Base-by-base conservation (phyloP, 2,329 filamentous ascomycete species). In the Dactylella cylindrospora region DNA sequence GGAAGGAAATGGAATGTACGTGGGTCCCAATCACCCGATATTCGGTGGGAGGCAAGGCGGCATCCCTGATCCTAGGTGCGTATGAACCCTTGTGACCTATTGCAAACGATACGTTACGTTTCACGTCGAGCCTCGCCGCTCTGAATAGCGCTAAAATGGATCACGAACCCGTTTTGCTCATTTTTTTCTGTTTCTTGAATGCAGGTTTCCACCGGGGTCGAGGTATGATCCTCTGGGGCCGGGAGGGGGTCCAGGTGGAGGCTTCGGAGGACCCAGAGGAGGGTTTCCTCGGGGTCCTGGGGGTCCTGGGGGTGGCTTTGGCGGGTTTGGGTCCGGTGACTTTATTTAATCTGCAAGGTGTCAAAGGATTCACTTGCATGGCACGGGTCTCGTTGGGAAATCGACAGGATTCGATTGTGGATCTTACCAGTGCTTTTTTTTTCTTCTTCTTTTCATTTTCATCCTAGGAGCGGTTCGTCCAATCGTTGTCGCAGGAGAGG, bases 21-120 rank as follows among this genome's bases (percentile, higher is more conserved):
- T 93, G 0, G 95, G 90, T 0, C 93, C 95, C 71, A 89, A 95
- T 68, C 90, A 97, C 70, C 89, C 88, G 5, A 73, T 96, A 40
- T 95, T 95, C 70, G 79, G 79, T 4, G 85, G 84, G 0, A 73
- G 72, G 7, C 76, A 76, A 5, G 78, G 76, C 1, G 73, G 76
- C 23, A 32, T 57, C 8, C 47, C 52, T 12, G 53, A 55, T 35
- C 45, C 47, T 19, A 38, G 55, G 47, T 59, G 4, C 33, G 40
- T 46, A 17, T 20, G 35, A 12, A n/a, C 35, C 35, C 17, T 20
- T 20, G 12, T 20, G 15, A 15, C 10, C 23, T 39, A 15, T 4
- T 7, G 23, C 35, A 33, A 33, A 33, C 3, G 5, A 33, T n/a
- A 33, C 31, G 3, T 33, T 33, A 2, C 7, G 35, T 39, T 20